Conservation (phyloP, 306 rosid genomes). For the Sesbania bispinosa region DNA sequence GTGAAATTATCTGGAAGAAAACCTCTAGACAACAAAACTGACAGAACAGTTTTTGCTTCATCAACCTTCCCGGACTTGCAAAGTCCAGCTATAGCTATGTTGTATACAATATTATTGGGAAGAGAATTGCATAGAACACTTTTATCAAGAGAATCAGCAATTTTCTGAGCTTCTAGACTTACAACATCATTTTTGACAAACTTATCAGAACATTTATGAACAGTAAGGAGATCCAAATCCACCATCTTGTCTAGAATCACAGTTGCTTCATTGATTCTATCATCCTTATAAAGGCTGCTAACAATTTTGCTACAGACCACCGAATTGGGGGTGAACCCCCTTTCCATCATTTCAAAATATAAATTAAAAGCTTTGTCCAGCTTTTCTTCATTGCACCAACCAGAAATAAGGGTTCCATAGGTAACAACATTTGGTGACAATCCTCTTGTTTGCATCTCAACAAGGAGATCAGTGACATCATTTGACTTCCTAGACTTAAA, state of each 20-base stretch:
- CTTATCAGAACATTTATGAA: conserved; percentile 27
- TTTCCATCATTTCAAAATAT: conserved; percentile 68
- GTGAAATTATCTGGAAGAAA: conserved; percentile 82
- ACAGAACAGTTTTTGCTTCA: conserved; percentile 58
- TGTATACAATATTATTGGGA: conserved; percentile 52
- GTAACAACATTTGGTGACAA: conserved; percentile 61
- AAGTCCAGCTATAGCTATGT: conserved; percentile 72
- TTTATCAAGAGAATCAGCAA: conserved; percentile 55
- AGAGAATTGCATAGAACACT: conserved; percentile 36
- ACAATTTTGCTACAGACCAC: conserved; percentile 69
- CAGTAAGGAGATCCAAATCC: conserved; percentile 48
- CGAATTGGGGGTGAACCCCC: conserved; percentile 55
- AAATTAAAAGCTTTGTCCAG: conserved; percentile 58
- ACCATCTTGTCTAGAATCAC: conserved; percentile 60
- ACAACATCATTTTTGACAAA: conserved; percentile 22
- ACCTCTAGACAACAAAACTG: conserved; percentile 49
- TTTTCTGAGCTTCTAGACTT: conserved; percentile 42
- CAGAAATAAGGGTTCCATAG: conserved; percentile 74
- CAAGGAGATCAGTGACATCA: conserved; percentile 45
- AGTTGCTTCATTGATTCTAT: conserved; percentile 65
- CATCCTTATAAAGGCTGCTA: conserved; percentile 62
- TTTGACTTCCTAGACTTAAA: conserved; percentile 52
- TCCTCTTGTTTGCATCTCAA: conserved; percentile 64
- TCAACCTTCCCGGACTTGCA: conserved; percentile 68
- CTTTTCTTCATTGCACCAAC: conserved; percentile 82